A percentile compares a stretch with the other conserved stretches of the same genome.
These are phyloP conservation scores for Penicillium antarcticum DNA, from an alignment of 495 filamentous ascomycete species.

Conservation along the genomic window DNA sequence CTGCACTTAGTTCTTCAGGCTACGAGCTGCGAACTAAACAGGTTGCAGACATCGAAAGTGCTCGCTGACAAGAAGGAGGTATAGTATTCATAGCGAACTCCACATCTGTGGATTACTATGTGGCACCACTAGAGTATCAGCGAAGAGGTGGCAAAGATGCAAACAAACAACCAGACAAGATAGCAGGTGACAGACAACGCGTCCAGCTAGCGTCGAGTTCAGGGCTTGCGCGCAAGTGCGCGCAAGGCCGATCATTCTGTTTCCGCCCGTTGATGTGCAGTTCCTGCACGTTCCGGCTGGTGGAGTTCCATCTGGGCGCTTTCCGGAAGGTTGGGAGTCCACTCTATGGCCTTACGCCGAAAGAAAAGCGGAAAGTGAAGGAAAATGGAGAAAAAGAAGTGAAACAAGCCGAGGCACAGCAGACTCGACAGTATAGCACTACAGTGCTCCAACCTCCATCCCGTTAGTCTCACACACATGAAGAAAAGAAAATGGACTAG, in stretches of 20 bases:
- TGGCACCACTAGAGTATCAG: constrained; percentile 90
- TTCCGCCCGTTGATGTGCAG: constrained; percentile 71
- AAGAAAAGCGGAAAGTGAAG: no score
- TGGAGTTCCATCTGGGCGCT: constrained; percentile 53
- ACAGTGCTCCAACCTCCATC: no score
- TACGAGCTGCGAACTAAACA: no score
- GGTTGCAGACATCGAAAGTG: no score
- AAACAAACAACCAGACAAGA: constrained; percentile 2
- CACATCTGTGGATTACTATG: constrained; percentile 55
- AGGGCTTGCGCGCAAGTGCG: constrained; percentile 37
- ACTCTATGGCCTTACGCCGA: no score
- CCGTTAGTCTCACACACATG: no score
- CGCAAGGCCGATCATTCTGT: constrained; percentile 68
- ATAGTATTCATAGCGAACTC: constrained; percentile 74
- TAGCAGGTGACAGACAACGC: constrained; percentile 80
- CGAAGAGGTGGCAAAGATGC: constrained; percentile 6
- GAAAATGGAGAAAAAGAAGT: no score
- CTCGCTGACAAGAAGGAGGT: constrained; percentile 48
- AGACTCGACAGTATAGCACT: no score
- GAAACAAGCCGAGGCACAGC: no score
- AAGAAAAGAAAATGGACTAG: no score
- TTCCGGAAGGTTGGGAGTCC: no score
- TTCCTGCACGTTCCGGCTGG: constrained; percentile 69
- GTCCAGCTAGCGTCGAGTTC: constrained; percentile 68
- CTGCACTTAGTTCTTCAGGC: no score